These are phyloP conservation scores for Ceratocystis ficicola DNA, from an alignment of 2,329 filamentous ascomycete genomes.

Conservation along the genomic window DNA sequence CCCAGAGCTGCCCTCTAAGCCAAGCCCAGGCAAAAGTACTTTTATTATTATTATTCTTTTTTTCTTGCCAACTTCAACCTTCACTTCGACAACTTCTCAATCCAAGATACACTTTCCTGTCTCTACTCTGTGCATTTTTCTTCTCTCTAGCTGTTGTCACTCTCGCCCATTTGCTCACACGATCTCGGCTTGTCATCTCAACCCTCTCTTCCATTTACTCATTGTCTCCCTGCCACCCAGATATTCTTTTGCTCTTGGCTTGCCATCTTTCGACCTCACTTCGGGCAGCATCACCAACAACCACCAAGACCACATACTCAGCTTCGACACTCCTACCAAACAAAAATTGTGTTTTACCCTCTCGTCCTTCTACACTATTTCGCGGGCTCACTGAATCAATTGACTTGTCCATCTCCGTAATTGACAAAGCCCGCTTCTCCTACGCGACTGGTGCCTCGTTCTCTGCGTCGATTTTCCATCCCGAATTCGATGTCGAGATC, in stretches of 20 bases:
- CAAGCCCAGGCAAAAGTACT: not conserved
- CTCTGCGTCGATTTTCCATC: slow-evolving; percentile 16
- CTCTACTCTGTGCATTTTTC: not conserved
- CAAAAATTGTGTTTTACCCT: not conserved
- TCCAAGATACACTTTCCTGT: not conserved
- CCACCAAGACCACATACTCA: not conserved
- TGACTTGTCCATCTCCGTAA: not conserved
- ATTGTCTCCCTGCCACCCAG: not conserved
- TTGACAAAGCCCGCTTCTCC: not conserved
- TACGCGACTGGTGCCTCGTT: slow-evolving; percentile 21
- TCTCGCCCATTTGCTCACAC: not conserved
- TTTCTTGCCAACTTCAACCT: not conserved
- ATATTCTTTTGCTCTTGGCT: not conserved
- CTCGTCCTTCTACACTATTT: not conserved
- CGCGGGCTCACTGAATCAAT: not conserved
- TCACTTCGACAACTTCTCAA: not conserved
- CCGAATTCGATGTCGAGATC: slow-evolving; percentile 15
- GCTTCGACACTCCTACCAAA: not conserved
- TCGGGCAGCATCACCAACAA: not conserved
- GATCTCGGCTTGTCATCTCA: not conserved
- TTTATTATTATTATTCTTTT: slow-evolving; percentile 4
- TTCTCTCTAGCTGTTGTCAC: not conserved
- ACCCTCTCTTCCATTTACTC: not conserved
- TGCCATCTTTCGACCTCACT: not conserved
- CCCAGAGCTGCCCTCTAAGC: not conserved